These are phyloP conservation scores for Asterella californica DNA, from an alignment of 225 moss, liverwort and hornwort species.

Conservation along the genomic window DNA sequence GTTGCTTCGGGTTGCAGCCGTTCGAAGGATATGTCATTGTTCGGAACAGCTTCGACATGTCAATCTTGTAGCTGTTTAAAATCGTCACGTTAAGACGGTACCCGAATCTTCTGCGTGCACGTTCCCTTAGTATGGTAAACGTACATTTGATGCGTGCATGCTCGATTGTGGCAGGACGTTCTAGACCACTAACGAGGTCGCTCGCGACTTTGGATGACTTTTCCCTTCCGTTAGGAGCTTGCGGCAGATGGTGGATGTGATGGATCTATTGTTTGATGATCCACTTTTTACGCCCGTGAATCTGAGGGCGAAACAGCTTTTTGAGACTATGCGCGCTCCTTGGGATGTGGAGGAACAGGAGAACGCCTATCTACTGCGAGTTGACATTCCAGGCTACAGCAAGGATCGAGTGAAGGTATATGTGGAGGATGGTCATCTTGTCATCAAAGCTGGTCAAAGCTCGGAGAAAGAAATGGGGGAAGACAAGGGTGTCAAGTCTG, in stretches of 20 bases:
- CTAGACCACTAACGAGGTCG: background rate
- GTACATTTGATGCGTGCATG: background rate
- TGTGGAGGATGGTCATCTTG: constrained; percentile 20
- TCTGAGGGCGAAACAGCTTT: background rate
- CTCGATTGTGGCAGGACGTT: background rate
- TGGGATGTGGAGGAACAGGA: constrained; percentile 28
- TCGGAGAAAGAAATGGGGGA: background rate
- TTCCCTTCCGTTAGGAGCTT: constrained; percentile 9
- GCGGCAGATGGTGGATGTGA: constrained; percentile 20
- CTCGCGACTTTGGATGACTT: background rate
- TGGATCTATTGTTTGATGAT: constrained; percentile 21
- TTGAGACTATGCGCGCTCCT: constrained; percentile 4
- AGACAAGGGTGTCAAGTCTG: constrained; percentile 11
- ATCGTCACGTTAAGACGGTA: too few species aligned
- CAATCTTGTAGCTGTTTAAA: too few species aligned
- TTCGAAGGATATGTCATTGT: too few species aligned
- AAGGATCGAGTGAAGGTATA: constrained; percentile 25
- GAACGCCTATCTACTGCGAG: background rate
- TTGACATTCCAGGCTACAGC: constrained; percentile 25
- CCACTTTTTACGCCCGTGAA: background rate
- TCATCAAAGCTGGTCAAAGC: constrained; percentile 13
- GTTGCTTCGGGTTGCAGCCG: too few species aligned
- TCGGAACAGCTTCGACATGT: too few species aligned
- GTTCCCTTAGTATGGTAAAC: background rate
- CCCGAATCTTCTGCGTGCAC: background rate